These are phyloP conservation scores for Populus davidiana DNA, from an alignment of 345 rosid genomes.

Conservation along the genomic window DNA sequence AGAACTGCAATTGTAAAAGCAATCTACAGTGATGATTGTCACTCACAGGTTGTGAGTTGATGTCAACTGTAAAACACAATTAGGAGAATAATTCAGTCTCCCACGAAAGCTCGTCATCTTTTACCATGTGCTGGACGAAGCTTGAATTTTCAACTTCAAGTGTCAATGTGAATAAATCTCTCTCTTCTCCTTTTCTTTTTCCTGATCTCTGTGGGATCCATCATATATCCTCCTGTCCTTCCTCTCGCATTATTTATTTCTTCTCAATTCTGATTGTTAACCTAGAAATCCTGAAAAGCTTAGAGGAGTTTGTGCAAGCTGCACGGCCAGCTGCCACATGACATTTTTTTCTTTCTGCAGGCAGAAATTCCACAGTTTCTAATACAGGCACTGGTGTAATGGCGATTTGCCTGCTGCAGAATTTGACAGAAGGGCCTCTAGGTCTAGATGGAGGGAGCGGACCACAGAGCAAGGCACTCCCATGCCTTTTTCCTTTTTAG, in stretches of 20 bases:
- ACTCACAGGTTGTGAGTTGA: constrained; percentile 8
- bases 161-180: not conserved
- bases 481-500: not conserved
- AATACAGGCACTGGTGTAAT: not conserved
- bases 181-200: not conserved
- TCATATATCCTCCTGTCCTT: not conserved
- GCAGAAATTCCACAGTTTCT: not conserved
- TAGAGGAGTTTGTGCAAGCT: not conserved
- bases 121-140: not conserved
- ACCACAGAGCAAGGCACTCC: not conserved
- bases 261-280: not conserved
- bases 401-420: not conserved
- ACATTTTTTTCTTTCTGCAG: not conserved
- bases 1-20: too few relatives aligned
- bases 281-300: not conserved
- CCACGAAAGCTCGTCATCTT: not conserved
- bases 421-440: not conserved
- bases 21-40: not conserved
- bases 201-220: not conserved
- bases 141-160: not conserved
- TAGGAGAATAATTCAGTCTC: not conserved
- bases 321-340: not conserved
- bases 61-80: constrained; percentile 14
- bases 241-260: not conserved
- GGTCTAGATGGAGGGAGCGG: not conserved